A percentile compares a stretch with the other conserved stretches of the same genome.
Conservation (phyloP, 345 rosid genomes). For the Salix viminalis region DNA sequence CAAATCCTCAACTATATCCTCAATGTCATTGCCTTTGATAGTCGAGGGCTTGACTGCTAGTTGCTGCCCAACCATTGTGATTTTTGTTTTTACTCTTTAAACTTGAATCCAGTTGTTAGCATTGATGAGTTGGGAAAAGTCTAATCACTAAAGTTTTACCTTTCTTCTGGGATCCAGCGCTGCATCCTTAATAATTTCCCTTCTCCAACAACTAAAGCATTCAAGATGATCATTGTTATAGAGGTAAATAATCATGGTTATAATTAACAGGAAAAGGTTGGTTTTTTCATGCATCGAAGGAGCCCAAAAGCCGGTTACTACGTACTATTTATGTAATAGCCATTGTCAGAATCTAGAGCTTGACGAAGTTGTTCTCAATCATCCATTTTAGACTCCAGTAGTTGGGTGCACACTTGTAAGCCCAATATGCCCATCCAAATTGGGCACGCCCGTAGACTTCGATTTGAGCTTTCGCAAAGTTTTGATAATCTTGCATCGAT, state of each 20-base stretch:
- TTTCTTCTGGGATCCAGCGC: too few species aligned
- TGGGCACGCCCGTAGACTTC: conserved; percentile 30
- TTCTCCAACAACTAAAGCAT: background rate
- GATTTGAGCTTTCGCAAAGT: conserved; percentile 21
- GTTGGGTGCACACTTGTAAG: conserved; percentile 13
- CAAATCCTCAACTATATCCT: background rate
- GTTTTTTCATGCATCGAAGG: background rate
- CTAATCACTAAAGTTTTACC: background rate
- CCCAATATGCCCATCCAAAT: conserved; percentile 41
- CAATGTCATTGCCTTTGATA: background rate
- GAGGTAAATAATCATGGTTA: background rate
- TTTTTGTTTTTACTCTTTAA: background rate
- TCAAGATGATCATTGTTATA: background rate
- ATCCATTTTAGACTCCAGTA: conserved; percentile 33
- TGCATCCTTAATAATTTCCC: too few species aligned
- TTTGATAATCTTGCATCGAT: conserved; percentile 24
- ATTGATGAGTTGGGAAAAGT: background rate
- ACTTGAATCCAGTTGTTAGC: background rate
- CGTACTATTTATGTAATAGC: background rate
- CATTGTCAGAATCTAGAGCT: background rate
- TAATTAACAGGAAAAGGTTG: background rate
- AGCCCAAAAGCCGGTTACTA: background rate
- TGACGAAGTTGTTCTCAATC: conserved; percentile 27
- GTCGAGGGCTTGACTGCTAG: background rate
- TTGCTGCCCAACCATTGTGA: background rate